These are phyloP conservation scores for Acanthamoeba castellanii DNA, from an alignment of 208 protist genomes.

Conservation along the genomic window DNA sequence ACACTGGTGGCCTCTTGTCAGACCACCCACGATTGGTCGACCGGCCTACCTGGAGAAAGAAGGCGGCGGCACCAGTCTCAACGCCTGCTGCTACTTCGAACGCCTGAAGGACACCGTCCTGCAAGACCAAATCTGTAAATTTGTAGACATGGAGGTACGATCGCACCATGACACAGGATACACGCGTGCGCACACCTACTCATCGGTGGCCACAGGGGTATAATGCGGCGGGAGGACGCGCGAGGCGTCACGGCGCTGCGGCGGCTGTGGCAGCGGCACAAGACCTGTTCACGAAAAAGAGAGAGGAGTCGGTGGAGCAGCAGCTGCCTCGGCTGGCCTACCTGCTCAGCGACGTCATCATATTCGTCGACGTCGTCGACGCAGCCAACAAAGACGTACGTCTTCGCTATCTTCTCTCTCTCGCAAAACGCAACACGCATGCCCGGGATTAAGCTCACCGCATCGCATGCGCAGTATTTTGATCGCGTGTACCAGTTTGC, in stretches of 20 bases:
- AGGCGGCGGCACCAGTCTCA: constrained; percentile 29
- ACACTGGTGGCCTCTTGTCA: neutral
- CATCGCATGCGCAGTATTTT: neutral
- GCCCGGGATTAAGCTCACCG: neutral
- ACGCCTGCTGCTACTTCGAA: constrained; percentile 54
- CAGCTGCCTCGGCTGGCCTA: constrained; percentile 40
- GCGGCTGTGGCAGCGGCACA: constrained; percentile 24
- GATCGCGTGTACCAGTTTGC: constrained; percentile 37
- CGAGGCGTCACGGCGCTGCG: constrained; percentile 5
- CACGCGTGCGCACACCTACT: neutral
- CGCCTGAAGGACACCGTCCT: constrained; percentile 33
- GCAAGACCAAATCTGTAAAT: constrained; percentile 29
- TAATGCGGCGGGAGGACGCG: constrained; percentile 14
- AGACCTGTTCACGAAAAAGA: constrained; percentile 48
- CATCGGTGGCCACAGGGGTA: neutral
- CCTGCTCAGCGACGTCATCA: constrained; percentile 48
- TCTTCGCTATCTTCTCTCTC: neutral
- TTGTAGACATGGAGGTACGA: constrained; percentile 52
- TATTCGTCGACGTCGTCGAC: constrained; percentile 53
- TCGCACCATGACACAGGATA: neutral
- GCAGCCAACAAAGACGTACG: constrained; percentile 48
- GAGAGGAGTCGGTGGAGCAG: constrained; percentile 49
- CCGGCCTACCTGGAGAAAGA: constrained; percentile 56
- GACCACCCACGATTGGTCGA: constrained; percentile 12
- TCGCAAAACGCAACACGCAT: no score